Evolutionary conservation across 371 early-diverging fungal species (phyloP), one percentile per base, ranked within the genome.

Genomic region (Funneliformis caledonium): DNA sequence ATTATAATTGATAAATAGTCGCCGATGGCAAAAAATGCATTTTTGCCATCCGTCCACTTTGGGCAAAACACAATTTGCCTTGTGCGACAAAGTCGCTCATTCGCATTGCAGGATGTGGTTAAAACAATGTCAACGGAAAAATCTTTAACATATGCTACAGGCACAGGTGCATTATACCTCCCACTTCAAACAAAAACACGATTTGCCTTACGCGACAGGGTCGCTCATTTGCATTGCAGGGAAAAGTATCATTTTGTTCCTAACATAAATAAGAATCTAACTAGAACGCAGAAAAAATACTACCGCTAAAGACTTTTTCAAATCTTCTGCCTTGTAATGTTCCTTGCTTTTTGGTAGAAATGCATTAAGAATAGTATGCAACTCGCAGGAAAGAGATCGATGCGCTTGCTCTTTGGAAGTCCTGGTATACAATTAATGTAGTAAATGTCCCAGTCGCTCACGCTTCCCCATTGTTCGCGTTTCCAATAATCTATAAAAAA

Each of bases 401-500:
- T 76, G 62, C 16, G 62, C 76, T 76, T 76, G 16, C 22, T 11
- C 2, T 52, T 76, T 76, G 4, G 60, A 45, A 62, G n/a, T 4
- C 19, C 76, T 19, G 45, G 76, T 43, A 42, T 10, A 16, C n/a
- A 8, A 19, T 76, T n/a, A 47, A 76, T 76, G 61, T 61, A 61
- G 37, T 76, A 76, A 43, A 76, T 19, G 14, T 76, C 45, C 62
- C 62, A 59, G 12, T 61, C 76, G n/a, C 61, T 59, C 76, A 42
- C 14, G 19, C 64, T 61, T 62, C 45, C 64, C 76, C 42, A 76
- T 1, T 12, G 19, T 0, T 50, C 62, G 16, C 62, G 33, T 16
- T 47, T 52, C 76, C 42, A 76, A 42, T 76, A 76, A n/a, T 42
- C 45, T 61, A 47, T n/a, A 62, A 74, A 74, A 74, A 33, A 74